These are phyloP conservation scores for Myxozyma mucilagina DNA, from an alignment of 805 yeast genomes.

Conservation along the genomic window DNA sequence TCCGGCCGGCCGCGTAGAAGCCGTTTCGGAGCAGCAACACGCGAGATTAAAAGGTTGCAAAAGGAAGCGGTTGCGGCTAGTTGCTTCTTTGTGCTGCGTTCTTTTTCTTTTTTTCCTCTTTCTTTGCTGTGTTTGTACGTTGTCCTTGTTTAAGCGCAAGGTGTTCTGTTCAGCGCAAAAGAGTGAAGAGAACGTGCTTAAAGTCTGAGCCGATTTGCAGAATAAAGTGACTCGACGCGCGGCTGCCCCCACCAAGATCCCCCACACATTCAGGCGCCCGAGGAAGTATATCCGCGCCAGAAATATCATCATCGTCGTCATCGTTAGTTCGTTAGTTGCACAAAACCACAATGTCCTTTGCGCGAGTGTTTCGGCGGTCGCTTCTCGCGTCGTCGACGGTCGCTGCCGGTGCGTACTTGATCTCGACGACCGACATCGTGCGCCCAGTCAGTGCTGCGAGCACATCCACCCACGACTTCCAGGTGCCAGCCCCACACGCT, in stretches of 20 bases:
- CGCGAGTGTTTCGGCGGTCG: conserved; percentile 3
- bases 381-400: neutral
- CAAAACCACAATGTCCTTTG: neutral
- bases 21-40: neutral
- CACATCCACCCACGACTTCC: neutral
- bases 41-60: neutral
- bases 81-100: no score
- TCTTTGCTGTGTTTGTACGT: no score
- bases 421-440: conserved; percentile 5
- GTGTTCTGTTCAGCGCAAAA: no score
- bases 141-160: no score
- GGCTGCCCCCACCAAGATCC: no score
- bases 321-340: neutral
- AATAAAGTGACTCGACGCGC: no score
- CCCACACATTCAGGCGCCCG: no score
- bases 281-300: neutral
- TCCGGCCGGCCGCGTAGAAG: conserved; percentile 13
- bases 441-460: conserved; percentile 4
- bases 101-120: no score
- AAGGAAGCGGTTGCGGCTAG: no score
- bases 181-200: no score
- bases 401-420: conserved; percentile 8
- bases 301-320: neutral
- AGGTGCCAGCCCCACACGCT: conserved; percentile 17
- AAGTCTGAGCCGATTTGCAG: no score